Evolutionary conservation across 1,284 basidiomycete species (phyloP).

Genomic region (Sutorius eximius): DNA sequence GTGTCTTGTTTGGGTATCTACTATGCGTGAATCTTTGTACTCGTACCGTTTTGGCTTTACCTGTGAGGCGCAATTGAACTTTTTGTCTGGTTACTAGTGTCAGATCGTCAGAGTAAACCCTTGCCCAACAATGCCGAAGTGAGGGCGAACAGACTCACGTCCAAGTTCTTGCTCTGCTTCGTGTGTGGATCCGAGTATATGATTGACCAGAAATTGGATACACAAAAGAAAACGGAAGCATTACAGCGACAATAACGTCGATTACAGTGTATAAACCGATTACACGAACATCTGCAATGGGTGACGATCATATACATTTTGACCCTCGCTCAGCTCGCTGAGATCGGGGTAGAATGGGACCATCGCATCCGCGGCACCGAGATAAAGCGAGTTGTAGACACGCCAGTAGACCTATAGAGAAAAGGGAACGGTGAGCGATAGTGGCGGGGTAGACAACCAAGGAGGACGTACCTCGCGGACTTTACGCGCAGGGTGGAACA

Average conservation of each 20-base stretch:
- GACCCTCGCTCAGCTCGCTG: constrained; percentile 82
- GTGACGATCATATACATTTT: constrained; percentile 86
- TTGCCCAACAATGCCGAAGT: no score
- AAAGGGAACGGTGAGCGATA: not conserved
- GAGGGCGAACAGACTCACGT: no score
- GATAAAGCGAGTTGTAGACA: constrained; percentile 87
- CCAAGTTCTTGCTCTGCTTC: no score
- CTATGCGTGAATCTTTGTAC: no score
- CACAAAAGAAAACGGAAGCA: not conserved
- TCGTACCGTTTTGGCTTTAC: no score
- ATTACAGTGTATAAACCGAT: constrained; percentile 11
- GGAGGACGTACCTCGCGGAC: constrained; percentile 79
- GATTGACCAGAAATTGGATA: not conserved
- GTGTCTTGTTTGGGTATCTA: not conserved
- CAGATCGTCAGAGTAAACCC: no score
- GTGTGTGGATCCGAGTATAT: no score
- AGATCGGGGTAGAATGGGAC: constrained; percentile 95
- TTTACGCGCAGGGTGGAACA: constrained; percentile 95
- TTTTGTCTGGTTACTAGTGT: no score
- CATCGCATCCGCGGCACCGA: constrained; percentile 86
- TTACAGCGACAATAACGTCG: constrained; percentile 12
- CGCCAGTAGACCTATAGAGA: constrained; percentile 74
- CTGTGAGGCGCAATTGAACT: no score
- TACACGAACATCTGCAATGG: constrained; percentile 81
- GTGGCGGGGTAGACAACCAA: constrained; percentile 6